Evolutionary conservation across 306 rosid species (phyloP).

Genomic region (Abrus pulchellus): DNA sequence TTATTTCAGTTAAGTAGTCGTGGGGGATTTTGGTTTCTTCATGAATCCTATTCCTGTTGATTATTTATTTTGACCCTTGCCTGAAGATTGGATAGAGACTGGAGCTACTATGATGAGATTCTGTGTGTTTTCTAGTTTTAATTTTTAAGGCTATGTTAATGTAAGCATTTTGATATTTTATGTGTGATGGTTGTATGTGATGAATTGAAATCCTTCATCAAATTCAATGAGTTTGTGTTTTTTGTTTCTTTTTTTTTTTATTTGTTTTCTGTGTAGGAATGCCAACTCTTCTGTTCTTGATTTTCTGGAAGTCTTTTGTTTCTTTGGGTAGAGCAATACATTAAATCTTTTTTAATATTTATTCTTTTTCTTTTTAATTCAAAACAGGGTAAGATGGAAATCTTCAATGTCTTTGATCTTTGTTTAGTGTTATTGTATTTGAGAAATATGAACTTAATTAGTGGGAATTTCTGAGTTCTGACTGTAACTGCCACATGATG

Average conservation of each 20-base stretch:
- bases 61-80: conserved; percentile 2
- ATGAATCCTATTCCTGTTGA: background rate
- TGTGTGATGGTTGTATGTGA: background rate
- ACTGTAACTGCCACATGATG: conserved; percentile 58
- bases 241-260: background rate
- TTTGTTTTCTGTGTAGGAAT: conserved; percentile 6
- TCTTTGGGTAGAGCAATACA: background rate
- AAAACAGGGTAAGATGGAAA: background rate
- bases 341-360: background rate
- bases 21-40: conserved; percentile 12
- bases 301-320: background rate
- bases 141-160: background rate
- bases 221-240: background rate
- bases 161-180: conserved; percentile 26
- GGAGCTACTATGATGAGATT: background rate
- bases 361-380: background rate
- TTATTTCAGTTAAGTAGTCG: background rate
- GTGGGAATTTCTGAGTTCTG: conserved; percentile 3
- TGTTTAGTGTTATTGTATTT: background rate
- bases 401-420: background rate
- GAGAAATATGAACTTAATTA: conserved; percentile 15
- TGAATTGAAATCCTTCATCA: conserved; percentile 27
- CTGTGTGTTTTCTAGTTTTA: conserved; percentile 1
- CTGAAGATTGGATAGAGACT: background rate
- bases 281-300: background rate